phyloP scores from a whole-genome alignment of 192 early-diverging fungal species.

The Powellomyces hirtus region DNA sequence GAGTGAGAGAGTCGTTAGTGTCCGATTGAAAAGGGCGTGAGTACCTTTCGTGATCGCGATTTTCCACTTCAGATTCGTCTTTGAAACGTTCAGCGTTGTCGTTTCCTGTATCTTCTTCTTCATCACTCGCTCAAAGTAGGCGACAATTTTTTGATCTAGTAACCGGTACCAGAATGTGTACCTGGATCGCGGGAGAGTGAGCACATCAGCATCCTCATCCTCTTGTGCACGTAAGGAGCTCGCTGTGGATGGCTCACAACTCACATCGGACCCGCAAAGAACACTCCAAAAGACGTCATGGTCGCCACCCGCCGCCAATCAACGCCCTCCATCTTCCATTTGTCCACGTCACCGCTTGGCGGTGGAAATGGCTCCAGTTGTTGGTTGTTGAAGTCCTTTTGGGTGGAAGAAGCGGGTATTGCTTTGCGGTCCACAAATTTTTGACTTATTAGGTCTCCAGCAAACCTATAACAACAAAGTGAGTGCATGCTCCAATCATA shows the following conservation, averaged over 20 bases:
- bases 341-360: not conserved
- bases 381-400: not conserved
- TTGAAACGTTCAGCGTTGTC: slow-evolving; percentile 20
- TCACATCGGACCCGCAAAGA: slow-evolving; percentile 36
- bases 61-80: slow-evolving; percentile 27
- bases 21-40: not conserved
- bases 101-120: slow-evolving; percentile 16
- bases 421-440: slow-evolving; percentile 18
- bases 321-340: slow-evolving; percentile 7
- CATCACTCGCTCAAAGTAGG: slow-evolving; percentile 11
- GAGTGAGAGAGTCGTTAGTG: not conserved
- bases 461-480: slow-evolving; percentile 13
- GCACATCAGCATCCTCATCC: no score
- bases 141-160: slow-evolving; percentile 32
- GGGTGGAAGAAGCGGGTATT: not conserved
- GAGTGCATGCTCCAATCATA: not conserved
- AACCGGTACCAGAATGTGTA: slow-evolving; percentile 41
- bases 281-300: slow-evolving; percentile 40
- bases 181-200: no score
- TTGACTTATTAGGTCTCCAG: slow-evolving; percentile 39
- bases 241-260: no score
- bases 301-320: slow-evolving; percentile 32
- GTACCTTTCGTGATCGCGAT: slow-evolving; percentile 39
- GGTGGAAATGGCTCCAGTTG: not conserved
- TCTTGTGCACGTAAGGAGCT: no score